Conservation (phyloP, 2,329 filamentous ascomycete genomes). For the Verticillium albo-atrum region DNA sequence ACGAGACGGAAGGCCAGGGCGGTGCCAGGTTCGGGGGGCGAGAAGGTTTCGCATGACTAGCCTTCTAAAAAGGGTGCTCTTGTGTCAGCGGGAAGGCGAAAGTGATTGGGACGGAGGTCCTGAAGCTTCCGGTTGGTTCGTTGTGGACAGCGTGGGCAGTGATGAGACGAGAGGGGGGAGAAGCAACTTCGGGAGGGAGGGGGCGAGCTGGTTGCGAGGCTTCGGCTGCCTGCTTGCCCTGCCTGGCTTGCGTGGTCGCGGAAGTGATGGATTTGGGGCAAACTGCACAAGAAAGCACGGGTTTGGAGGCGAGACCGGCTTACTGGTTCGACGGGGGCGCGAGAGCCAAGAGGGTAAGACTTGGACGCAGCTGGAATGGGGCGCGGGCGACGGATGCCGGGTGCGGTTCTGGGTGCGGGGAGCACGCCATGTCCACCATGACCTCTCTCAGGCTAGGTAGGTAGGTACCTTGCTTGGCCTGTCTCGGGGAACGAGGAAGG, state of each 20-base stretch:
- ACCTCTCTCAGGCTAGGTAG: not conserved
- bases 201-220: slow-evolving; percentile 7
- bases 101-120: not conserved
- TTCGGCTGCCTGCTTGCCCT: slow-evolving; percentile 7
- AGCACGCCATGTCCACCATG: not conserved
- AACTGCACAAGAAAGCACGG: not conserved
- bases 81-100: not conserved
- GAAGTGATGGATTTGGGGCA: not conserved
- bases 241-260: not conserved
- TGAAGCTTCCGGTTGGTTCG: not conserved
- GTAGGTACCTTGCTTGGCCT: not conserved
- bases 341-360: not conserved
- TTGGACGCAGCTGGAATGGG: not conserved
- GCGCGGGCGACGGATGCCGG: not conserved
- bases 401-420: not conserved
- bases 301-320: not conserved
- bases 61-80: not conserved
- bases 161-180: not conserved
- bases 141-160: not conserved
- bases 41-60: not conserved
- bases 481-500: no score
- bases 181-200: not conserved
- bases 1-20: not conserved
- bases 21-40: not conserved
- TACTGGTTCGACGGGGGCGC: not conserved